A percentile compares a stretch with the other conserved stretches of the same genome.
Evolutionary conservation across 176 grass and related monocot genomes (phyloP).

Genomic region (Microstegium vimineum): DNA sequence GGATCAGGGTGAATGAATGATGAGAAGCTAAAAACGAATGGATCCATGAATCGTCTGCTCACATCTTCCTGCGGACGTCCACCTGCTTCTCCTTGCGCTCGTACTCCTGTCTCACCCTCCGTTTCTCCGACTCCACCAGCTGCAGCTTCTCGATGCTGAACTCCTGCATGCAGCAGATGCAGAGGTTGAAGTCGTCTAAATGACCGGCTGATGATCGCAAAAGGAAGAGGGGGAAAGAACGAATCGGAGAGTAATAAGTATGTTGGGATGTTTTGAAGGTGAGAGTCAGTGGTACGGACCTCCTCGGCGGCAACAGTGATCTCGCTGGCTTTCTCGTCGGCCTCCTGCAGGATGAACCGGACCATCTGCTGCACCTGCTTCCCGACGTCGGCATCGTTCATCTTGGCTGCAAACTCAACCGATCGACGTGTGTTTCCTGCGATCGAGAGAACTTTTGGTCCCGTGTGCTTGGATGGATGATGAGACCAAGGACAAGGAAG

Average conservation of each 20-base stretch:
- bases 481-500: neutral
- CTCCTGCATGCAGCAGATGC: conserved; percentile 27
- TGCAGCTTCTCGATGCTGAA: conserved; percentile 91
- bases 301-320: conserved; percentile 74
- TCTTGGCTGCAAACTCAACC: conserved; percentile 31
- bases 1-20: neutral
- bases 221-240: neutral
- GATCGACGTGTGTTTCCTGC: neutral
- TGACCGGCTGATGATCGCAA: neutral
- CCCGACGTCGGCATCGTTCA: conserved; percentile 75
- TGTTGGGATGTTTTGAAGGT: neutral
- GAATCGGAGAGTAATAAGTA: too few relatives aligned
- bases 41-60: neutral
- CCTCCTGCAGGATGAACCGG: conserved; percentile 85
- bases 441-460: neutral
- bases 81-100: conserved; percentile 84
- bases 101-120: conserved; percentile 62
- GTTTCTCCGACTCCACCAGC: conserved; percentile 70
- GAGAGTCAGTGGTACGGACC: conserved; percentile 3
- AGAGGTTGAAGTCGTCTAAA: neutral
- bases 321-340: conserved; percentile 84
- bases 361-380: conserved; percentile 92
- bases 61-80: conserved; percentile 78
- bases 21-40: neutral
- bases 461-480: neutral